These are phyloP conservation scores for Naganishia sp. DNA, from an alignment of 1,284 basidiomycete species.

Conservation along the genomic window DNA sequence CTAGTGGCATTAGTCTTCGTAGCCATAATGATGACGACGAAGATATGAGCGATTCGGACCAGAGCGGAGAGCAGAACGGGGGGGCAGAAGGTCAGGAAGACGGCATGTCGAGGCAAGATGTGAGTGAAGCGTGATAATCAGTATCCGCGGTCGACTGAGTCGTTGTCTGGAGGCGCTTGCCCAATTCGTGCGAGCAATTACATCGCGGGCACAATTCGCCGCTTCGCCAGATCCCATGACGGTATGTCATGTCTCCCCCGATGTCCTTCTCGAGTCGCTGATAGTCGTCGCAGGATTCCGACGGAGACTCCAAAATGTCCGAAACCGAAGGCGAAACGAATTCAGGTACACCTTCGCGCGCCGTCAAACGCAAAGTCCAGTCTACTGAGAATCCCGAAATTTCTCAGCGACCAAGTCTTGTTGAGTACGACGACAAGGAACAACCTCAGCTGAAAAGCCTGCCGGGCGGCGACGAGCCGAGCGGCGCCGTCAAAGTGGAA, in stretches of 20 bases:
- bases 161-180: conserved; percentile 21
- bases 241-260: neutral
- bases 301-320: conserved; percentile 31
- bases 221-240: conserved; percentile 26
- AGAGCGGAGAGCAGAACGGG: conserved; percentile 22
- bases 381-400: conserved; percentile 28
- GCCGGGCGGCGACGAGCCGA: conserved; percentile 64
- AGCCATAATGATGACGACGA: conserved; percentile 48
- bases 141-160: neutral
- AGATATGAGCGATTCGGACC: conserved; percentile 35
- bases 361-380: conserved; percentile 19
- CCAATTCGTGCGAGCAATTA: conserved; percentile 26
- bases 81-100: conserved; percentile 6
- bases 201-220: conserved; percentile 19
- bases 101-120: conserved; percentile 28
- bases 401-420: conserved; percentile 25
- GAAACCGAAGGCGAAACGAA: conserved; percentile 21
- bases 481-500: conserved; percentile 64
- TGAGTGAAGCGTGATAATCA: neutral
- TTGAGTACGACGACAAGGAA: conserved; percentile 22
- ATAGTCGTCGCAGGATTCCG: conserved; percentile 25
- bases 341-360: conserved; percentile 24
- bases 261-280: neutral
- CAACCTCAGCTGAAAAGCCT: conserved; percentile 59
- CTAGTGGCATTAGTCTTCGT: conserved; percentile 46